Evolutionary conservation across 371 early-diverging fungal genomes (phyloP).

Genomic region (Apophysomyces elegans): DNA sequence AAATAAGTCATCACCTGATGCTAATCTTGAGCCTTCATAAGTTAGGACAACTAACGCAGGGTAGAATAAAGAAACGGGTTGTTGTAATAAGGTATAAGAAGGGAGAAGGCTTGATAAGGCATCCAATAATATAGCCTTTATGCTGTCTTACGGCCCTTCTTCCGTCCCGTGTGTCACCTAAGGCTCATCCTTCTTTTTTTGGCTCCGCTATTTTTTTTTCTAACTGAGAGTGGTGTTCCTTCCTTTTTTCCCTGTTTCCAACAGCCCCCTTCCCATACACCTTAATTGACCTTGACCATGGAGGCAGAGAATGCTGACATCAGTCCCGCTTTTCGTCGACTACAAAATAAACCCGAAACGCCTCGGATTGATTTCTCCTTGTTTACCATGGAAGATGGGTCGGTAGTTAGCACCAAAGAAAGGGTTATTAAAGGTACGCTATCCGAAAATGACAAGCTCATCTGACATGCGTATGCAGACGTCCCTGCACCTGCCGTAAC

Average conservation of each 20-base stretch:
- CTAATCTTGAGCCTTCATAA: no score
- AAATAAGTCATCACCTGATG: no score
- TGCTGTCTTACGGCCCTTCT: not conserved
- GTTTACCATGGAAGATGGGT: constrained; percentile 80
- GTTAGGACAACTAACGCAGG: no score
- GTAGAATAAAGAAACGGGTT: no score
- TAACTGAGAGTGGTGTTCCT: constrained; percentile 6
- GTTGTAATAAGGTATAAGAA: no score
- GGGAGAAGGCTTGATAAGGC: no score
- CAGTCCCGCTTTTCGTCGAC: constrained; percentile 25
- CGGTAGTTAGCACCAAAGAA: constrained; percentile 75
- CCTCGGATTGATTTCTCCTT: constrained; percentile 73
- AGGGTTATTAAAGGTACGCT: constrained; percentile 73
- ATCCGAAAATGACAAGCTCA: constrained; percentile 4
- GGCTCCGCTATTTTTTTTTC: constrained; percentile 4
- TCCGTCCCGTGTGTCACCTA: constrained; percentile 1
- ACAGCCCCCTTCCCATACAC: not conserved
- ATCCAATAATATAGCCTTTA: not conserved
- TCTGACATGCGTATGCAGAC: constrained; percentile 37
- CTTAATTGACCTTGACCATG: not conserved
- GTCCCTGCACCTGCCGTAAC: constrained; percentile 58
- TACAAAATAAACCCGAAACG: constrained; percentile 30
- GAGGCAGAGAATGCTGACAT: constrained; percentile 15
- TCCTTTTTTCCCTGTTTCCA: constrained; percentile 11
- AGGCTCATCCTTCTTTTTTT: constrained; percentile 9